Conservation (phyloP, 2,329 filamentous ascomycete species). For the Huntiella omanensis region DNA sequence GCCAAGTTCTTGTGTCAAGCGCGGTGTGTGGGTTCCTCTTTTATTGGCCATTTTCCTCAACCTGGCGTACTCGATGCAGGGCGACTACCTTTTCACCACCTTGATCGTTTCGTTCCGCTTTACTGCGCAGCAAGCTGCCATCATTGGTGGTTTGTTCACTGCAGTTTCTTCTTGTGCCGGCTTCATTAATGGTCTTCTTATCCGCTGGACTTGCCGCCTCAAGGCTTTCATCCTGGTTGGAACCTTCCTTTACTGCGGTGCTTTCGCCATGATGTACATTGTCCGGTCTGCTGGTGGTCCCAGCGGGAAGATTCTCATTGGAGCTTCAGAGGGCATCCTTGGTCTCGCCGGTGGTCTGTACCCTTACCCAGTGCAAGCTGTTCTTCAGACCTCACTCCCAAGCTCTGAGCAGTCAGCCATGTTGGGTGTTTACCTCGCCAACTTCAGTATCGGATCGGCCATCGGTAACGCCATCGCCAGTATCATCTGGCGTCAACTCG, state of each 20-base stretch:
- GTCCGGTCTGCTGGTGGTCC: slow-evolving; percentile 33
- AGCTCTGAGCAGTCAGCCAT: slow-evolving; percentile 42
- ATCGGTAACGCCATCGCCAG: slow-evolving; percentile 41
- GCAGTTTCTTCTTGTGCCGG: slow-evolving; percentile 38
- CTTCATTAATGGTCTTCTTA: slow-evolving; percentile 33
- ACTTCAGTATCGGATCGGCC: slow-evolving; percentile 42
- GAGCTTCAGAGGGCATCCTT: slow-evolving; percentile 33
- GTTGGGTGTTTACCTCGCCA: slow-evolving; percentile 41
- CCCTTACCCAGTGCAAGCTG: slow-evolving; percentile 28
- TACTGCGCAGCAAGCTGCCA: slow-evolving; percentile 33
- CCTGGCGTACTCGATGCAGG: slow-evolving; percentile 43
- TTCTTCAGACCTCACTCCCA: slow-evolving; percentile 23
- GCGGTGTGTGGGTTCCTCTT: slow-evolving; percentile 43
- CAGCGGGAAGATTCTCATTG: slow-evolving; percentile 18
- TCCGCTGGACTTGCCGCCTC: slow-evolving; percentile 36
- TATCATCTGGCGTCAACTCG: slow-evolving; percentile 40
- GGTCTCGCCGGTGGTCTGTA: slow-evolving; percentile 47
- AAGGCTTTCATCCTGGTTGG: slow-evolving; percentile 45
- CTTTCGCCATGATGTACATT: slow-evolving; percentile 43
- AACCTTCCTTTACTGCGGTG: slow-evolving; percentile 39
- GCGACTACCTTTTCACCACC: slow-evolving; percentile 45
- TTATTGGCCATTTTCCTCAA: slow-evolving; percentile 37
- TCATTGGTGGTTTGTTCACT: slow-evolving; percentile 39
- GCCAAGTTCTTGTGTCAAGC: slow-evolving; percentile 21
- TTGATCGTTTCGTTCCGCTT: slow-evolving; percentile 43